A percentile compares a stretch with the other conserved stretches of the same genome.
These are phyloP conservation scores for Knufia fluminis DNA, from an alignment of 2,329 filamentous ascomycete genomes.

Conservation along the genomic window DNA sequence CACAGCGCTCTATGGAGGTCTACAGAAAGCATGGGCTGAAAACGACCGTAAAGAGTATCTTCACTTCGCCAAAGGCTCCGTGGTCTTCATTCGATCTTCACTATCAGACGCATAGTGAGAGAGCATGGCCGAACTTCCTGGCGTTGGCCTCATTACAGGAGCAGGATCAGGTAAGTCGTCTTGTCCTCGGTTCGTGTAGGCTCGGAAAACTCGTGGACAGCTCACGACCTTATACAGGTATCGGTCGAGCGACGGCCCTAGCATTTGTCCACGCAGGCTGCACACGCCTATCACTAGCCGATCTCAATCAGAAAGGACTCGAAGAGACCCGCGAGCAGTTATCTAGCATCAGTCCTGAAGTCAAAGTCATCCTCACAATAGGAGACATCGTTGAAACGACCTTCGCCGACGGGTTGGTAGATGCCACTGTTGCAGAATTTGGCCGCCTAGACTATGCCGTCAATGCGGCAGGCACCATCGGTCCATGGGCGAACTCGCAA, in stretches of 20 bases:
- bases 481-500: conserved; percentile 33
- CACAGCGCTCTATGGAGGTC: too few relatives aligned
- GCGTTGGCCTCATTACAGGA: conserved; percentile 28
- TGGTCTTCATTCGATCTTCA: too few relatives aligned
- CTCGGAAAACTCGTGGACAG: too few relatives aligned
- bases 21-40: too few relatives aligned
- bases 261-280: conserved; percentile 45
- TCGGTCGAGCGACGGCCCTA: conserved; percentile 45
- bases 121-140: conserved; percentile 19
- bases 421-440: conserved; percentile 29
- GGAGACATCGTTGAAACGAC: conserved; percentile 43
- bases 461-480: conserved; percentile 47
- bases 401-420: conserved; percentile 35
- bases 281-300: conserved; percentile 44
- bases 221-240: too few relatives aligned
- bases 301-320: conserved; percentile 38
- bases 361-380: conserved; percentile 27
- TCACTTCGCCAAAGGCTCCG: too few relatives aligned
- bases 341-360: conserved; percentile 27
- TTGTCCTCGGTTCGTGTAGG: too few relatives aligned
- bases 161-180: conserved; percentile 26
- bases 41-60: too few relatives aligned
- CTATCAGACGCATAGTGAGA: not conserved
- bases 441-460: conserved; percentile 48
- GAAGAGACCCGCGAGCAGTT: conserved; percentile 30